These are phyloP conservation scores for Pestalotiopsis sp. DNA, from an alignment of 2,329 filamentous ascomycete genomes.

Conservation along the genomic window DNA sequence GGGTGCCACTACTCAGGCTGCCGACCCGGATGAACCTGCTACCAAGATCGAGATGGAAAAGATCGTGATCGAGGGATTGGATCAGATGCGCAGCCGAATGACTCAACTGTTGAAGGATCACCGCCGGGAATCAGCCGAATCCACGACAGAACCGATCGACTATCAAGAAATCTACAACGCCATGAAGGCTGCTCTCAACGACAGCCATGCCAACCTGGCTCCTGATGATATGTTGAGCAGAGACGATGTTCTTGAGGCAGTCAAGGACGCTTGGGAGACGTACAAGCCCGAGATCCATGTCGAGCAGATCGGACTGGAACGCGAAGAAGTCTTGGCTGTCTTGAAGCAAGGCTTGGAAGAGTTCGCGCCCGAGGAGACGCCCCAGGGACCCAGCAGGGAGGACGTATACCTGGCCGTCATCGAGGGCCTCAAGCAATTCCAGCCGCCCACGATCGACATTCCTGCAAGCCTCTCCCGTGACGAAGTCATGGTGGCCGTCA, in stretches of 20 bases:
- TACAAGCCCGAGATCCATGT: slow-evolving; percentile 94
- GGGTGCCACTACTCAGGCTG: slow-evolving; percentile 31
- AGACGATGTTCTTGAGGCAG: slow-evolving; percentile 84
- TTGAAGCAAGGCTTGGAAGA: slow-evolving; percentile 83
- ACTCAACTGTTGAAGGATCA: slow-evolving; percentile 78
- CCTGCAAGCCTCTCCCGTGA: slow-evolving; percentile 74
- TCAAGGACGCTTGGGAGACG: slow-evolving; percentile 89
- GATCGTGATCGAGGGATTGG: slow-evolving; percentile 79
- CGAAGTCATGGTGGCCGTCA: slow-evolving; percentile 81
- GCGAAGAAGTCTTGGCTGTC: slow-evolving; percentile 86
- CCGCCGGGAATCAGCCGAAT: slow-evolving; percentile 67
- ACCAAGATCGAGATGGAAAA: slow-evolving; percentile 72
- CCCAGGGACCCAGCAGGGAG: slow-evolving; percentile 71
- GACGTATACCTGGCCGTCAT: slow-evolving; percentile 85
- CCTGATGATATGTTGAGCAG: slow-evolving; percentile 61
- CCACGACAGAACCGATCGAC: slow-evolving; percentile 66
- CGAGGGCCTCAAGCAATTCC: slow-evolving; percentile 82
- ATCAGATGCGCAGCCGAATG: slow-evolving; percentile 83
- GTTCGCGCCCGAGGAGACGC: slow-evolving; percentile 61
- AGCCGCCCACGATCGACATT: slow-evolving; percentile 70
- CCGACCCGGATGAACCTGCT: slow-evolving; percentile 50
- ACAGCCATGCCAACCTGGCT: slow-evolving; percentile 55
- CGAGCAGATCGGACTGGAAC: slow-evolving; percentile 86
- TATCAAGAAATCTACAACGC: slow-evolving; percentile 86
- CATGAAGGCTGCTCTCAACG: slow-evolving; percentile 74